A percentile compares a stretch with the other conserved stretches of the same genome.
Evolutionary conservation across 1,139 yeast genomes (phyloP).

Genomic region (Candida sp.): DNA sequence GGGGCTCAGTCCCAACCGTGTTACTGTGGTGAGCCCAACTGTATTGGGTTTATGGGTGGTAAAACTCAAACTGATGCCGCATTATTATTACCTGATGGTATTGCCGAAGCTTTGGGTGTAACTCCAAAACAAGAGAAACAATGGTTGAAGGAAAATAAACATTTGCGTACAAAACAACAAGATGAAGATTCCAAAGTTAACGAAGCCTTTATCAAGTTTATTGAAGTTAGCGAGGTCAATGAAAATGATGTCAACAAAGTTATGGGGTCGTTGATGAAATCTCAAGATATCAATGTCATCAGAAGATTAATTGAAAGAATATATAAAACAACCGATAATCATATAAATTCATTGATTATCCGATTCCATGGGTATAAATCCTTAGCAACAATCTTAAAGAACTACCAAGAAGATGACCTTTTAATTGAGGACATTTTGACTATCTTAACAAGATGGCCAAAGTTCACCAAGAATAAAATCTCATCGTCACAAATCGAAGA

Average conservation of each 20-base stretch:
- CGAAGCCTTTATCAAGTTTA: conserved; percentile 58
- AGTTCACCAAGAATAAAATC: conserved; percentile 76
- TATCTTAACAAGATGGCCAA: conserved; percentile 73
- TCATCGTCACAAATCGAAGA: conserved; percentile 75
- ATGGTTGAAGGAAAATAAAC: conserved; percentile 62
- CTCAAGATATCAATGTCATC: conserved; percentile 67
- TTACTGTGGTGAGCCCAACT: conserved; percentile 89
- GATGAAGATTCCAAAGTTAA: conserved; percentile 60
- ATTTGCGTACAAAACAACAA: conserved; percentile 42
- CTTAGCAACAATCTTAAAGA: conserved; percentile 58
- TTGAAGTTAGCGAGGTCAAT: conserved; percentile 52
- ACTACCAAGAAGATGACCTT: conserved; percentile 30
- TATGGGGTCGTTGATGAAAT: conserved; percentile 78
- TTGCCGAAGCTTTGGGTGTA: conserved; percentile 85
- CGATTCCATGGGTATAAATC: conserved; percentile 88
- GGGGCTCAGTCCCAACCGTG: conserved; percentile 96
- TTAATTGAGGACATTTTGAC: conserved; percentile 47
- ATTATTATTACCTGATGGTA: conserved; percentile 73
- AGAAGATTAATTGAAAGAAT: conserved; percentile 68
- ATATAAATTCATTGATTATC: conserved; percentile 59
- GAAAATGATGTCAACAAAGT: conserved; percentile 70
- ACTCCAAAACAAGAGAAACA: conserved; percentile 55
- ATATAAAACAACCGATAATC: conserved; percentile 49
- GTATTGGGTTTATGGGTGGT: conserved; percentile 94
- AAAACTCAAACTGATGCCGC: conserved; percentile 95